Base-by-base conservation (phyloP, 1,284 basidiomycete species). In the Mycena citricolor region DNA sequence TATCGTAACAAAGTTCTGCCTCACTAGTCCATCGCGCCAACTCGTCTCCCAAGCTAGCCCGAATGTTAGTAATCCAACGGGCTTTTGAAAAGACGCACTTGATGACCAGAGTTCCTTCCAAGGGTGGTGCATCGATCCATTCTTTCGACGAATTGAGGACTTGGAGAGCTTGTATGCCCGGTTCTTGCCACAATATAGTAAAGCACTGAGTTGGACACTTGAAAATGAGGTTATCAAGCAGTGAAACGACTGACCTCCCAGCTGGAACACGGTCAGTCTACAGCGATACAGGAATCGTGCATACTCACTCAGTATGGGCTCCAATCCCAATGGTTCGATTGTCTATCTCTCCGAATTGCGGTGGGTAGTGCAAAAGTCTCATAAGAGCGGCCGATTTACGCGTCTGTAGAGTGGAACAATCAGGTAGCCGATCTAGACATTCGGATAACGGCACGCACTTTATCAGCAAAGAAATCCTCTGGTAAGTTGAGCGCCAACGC, bases 381-480 rank as follows among this genome's bases (percentile, higher is more conserved):
- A 90, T 88, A 38, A 89, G 68, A 0, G 86, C 86, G n/a, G 81
- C 80, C 1, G 80, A 74, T 34, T 77, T 69, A 48, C 57, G 68
- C 4, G 77, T 83, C 80, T 83, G 45, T 16, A 19, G 12, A n/a
- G 25, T 13, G n/a, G n/a, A 3, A n/a, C 4, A n/a, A n/a, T n/a
- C n/a, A n/a, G n/a, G n/a, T n/a, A n/a, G n/a, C n/a, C n/a, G n/a
- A n/a, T n/a, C n/a, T n/a, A n/a, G n/a, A n/a, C n/a, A n/a, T n/a
- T n/a, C n/a, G n/a, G n/a, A n/a, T n/a, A n/a, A n/a, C n/a, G n/a
- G n/a, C n/a, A n/a, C n/a, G n/a, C n/a, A 81, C 87, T 75, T 93
- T 91, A 58, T 90, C 83, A 17, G 79, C 75, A 56, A 94, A 95
- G 64, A 86, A 93, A 32, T 75, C 63, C 54, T 89, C 83, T 0